Percentiles rank a stretch among this genome's conserved stretches.
These are phyloP conservation scores for Parastagonospora avenae DNA, from an alignment of 2,329 filamentous ascomycete genomes.

Conservation along the genomic window DNA sequence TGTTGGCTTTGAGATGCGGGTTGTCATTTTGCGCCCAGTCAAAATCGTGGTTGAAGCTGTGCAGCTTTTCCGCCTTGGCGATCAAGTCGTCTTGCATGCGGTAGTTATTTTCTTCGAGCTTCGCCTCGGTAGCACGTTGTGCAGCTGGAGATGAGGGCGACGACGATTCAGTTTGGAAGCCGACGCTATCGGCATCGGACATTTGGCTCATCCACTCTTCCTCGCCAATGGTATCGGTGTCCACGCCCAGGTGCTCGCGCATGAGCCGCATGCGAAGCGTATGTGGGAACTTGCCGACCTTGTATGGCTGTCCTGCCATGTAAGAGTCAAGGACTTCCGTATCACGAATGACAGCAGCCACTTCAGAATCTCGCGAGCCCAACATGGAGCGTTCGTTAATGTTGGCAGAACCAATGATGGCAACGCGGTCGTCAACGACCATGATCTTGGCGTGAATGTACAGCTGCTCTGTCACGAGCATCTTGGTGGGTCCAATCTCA, in stretches of 20 bases:
- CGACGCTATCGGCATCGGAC: conserved; percentile 70
- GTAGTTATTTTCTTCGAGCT: conserved; percentile 46
- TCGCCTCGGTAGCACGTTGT: conserved; percentile 46
- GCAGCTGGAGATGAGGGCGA: conserved; percentile 39
- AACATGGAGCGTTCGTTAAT: conserved; percentile 98
- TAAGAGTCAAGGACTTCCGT: conserved; percentile 89
- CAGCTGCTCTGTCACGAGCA: conserved; percentile 89
- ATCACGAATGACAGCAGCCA: conserved; percentile 87
- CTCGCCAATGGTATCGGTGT: conserved; percentile 78
- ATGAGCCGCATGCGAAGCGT: conserved; percentile 91
- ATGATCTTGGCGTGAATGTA: conserved; percentile 99
- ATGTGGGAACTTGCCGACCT: conserved; percentile 90
- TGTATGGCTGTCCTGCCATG: conserved; percentile 89
- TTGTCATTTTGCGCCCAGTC: conserved; percentile 65
- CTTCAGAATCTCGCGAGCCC: conserved; percentile 88
- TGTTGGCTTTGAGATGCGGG: conserved; percentile 60
- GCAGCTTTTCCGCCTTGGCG: conserved; percentile 60
- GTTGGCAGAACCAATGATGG: conserved; percentile 94
- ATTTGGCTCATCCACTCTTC: conserved; percentile 42
- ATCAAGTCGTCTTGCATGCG: conserved; percentile 62
- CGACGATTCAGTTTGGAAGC: conserved; percentile 50
- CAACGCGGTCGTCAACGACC: conserved; percentile 90
- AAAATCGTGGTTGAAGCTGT: conserved; percentile 78
- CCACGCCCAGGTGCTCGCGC: conserved; percentile 94
- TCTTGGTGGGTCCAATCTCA: conserved; percentile 80